These are phyloP conservation scores for Pinus albicaulis DNA, from an alignment of 75 land plant species.

Conservation along the genomic window DNA sequence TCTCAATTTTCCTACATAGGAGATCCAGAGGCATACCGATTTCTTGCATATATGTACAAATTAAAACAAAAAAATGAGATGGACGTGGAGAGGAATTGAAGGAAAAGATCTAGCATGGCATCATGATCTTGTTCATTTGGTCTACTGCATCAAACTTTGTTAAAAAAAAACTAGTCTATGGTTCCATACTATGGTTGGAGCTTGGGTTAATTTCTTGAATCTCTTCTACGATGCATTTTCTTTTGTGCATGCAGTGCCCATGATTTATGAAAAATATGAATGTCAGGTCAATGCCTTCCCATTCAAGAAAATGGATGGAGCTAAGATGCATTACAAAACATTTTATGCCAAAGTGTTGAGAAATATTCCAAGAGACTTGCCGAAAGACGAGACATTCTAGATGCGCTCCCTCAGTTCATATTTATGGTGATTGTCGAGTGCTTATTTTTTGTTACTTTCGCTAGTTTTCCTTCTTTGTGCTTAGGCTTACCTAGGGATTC, in stretches of 20 bases:
- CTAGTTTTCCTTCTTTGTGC: too few relatives aligned
- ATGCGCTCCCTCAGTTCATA: neutral
- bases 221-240: constrained; percentile 64
- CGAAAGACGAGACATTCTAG: constrained; percentile 33
- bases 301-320: constrained; percentile 45
- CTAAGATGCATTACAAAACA: constrained; percentile 63
- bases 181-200: constrained; percentile 63
- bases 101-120: neutral
- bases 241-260: constrained; percentile 67
- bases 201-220: constrained; percentile 77
- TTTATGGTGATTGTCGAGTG: neutral
- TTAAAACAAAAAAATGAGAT: too few relatives aligned
- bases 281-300: constrained; percentile 63
- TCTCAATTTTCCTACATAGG: too few relatives aligned
- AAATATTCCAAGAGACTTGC: constrained; percentile 66
- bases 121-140: constrained; percentile 63
- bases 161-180: constrained; percentile 68
- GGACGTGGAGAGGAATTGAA: too few relatives aligned
- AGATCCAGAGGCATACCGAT: too few relatives aligned
- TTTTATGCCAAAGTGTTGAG: constrained; percentile 64
- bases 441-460: too few relatives aligned
- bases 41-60: too few relatives aligned
- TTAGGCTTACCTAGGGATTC: too few relatives aligned
- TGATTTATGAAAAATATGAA: constrained; percentile 85
- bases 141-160: constrained; percentile 51